These are phyloP conservation scores for Schoenoplectus triqueter DNA, from an alignment of 202 grass and related monocot species.

Conservation along the genomic window DNA sequence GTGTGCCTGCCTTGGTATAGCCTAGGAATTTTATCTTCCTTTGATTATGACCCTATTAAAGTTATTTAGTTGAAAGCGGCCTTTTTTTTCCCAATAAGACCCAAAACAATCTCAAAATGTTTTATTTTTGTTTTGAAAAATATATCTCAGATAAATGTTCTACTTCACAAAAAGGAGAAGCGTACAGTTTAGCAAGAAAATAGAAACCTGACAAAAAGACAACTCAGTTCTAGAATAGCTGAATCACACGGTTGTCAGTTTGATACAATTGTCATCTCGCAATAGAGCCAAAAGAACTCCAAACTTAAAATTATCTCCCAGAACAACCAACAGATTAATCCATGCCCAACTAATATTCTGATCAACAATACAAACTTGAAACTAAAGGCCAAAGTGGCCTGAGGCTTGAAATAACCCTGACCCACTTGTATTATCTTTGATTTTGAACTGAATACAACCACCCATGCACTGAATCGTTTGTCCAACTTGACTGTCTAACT, in stretches of 20 bases:
- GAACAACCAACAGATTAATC: not conserved
- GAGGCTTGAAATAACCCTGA: not conserved
- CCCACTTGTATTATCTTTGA: not conserved
- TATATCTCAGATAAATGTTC: not conserved
- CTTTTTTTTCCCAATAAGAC: not conserved
- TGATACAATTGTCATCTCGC: not conserved
- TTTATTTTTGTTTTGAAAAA: not conserved
- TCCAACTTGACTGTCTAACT: not conserved
- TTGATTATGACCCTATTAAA: not conserved
- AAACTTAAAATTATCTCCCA: not conserved
- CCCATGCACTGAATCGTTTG: not conserved
- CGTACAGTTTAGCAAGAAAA: not conserved
- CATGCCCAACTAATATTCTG: not conserved
- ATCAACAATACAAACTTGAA: not conserved
- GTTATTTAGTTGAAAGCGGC: not conserved
- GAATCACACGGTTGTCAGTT: not conserved
- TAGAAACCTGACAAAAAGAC: not conserved
- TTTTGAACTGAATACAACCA: not conserved
- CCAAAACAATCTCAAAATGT: not conserved
- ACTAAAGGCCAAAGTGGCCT: not conserved
- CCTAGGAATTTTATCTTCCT: not conserved
- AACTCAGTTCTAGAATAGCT: not conserved
- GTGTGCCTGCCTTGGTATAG: not conserved
- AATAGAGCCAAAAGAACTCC: not conserved
- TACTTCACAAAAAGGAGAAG: no score